Percentiles rank a stretch among this genome's conserved stretches.
phyloP scores from a whole-genome alignment of 345 rosid species.

The Linum lewisii region DNA sequence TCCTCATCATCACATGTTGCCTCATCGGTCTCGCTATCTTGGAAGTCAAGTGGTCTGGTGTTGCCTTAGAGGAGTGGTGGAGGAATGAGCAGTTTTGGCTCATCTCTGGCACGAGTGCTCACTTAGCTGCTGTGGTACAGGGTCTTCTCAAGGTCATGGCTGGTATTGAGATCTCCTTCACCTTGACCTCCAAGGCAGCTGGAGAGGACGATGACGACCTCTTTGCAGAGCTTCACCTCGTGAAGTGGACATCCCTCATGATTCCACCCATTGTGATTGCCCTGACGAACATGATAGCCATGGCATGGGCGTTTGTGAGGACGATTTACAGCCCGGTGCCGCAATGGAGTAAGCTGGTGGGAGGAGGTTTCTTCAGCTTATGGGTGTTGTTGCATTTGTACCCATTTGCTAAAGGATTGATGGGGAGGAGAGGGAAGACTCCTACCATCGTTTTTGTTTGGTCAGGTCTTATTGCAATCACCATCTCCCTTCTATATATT shows the following conservation, averaged over 20 bases:
- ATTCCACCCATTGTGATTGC: slow-evolving; percentile 86
- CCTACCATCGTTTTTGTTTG: slow-evolving; percentile 41
- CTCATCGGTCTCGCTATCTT: slow-evolving; percentile 61
- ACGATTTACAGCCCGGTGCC: slow-evolving; percentile 25
- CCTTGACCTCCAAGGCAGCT: slow-evolving; percentile 61
- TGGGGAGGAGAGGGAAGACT: slow-evolving; percentile 7
- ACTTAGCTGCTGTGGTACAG: slow-evolving; percentile 5
- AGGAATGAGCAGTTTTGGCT: slow-evolving; percentile 96
- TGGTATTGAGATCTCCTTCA: slow-evolving; percentile 91
- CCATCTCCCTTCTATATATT: slow-evolving; percentile 4
- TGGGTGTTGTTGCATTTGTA: slow-evolving; percentile 59
- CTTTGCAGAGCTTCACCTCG: slow-evolving; percentile 4
- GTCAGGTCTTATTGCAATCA: slow-evolving; percentile 39
- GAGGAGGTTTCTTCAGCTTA: slow-evolving; percentile 6
- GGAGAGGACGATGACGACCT: slow-evolving; percentile 3
- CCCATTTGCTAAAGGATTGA: slow-evolving; percentile 19
- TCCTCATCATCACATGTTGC: slow-evolving; percentile 52
- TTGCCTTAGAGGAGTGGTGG: slow-evolving; percentile 92
- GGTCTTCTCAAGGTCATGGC: slow-evolving; percentile 51
- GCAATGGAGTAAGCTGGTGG: slow-evolving; percentile 3
- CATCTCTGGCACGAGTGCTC: slow-evolving; percentile 29
- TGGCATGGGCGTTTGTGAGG: slow-evolving; percentile 54
- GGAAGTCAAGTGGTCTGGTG: slow-evolving; percentile 83
- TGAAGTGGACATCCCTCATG: slow-evolving; percentile 71
- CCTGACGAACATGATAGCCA: slow-evolving; percentile 70